Conservation (phyloP, 371 early-diverging fungal genomes). For the Amoeboaphelidium protococcarum region DNA sequence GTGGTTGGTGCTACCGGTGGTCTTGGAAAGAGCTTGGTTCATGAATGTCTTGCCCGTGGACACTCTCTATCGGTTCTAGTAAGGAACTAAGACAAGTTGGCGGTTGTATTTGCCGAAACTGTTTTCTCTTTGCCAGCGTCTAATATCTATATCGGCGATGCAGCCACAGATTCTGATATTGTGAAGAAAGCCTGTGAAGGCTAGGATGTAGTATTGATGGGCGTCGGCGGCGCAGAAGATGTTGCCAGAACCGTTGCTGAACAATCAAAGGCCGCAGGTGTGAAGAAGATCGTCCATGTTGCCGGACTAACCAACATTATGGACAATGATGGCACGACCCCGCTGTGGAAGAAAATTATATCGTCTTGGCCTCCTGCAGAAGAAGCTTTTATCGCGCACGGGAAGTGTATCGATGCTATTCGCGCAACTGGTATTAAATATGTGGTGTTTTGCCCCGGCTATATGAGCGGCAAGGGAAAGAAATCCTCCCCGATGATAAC, state of each 20-base stretch:
- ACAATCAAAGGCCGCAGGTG: background rate
- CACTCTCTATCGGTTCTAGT: conserved; percentile 2
- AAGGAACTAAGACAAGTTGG: conserved; percentile 2
- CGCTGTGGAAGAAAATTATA: background rate
- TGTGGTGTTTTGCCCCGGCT: conserved; percentile 3
- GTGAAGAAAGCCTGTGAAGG: too few relatives aligned
- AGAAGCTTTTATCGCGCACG: conserved; percentile 2
- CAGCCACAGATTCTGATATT: too few relatives aligned
- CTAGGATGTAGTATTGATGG: too few relatives aligned
- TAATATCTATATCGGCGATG: background rate
- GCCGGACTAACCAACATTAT: conserved; percentile 5
- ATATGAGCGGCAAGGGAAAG: conserved; percentile 2
- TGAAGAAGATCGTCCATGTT: conserved; percentile 3
- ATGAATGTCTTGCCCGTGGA: conserved; percentile 3
- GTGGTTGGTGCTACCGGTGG: conserved; percentile 5
- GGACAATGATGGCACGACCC: conserved; percentile 2
- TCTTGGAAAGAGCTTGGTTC: conserved; percentile 3
- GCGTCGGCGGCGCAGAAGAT: too few relatives aligned
- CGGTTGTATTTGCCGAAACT: background rate
- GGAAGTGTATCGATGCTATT: conserved; percentile 5
- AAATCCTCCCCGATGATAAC: conserved; percentile 1
- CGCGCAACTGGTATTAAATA: conserved; percentile 1
- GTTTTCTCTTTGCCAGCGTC: background rate
- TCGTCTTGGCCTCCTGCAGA: conserved; percentile 2
- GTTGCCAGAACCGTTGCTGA: too few relatives aligned